phyloP scores from a whole-genome alignment of 1,284 basidiomycete genomes.

The Xerocomus minutiporus region DNA sequence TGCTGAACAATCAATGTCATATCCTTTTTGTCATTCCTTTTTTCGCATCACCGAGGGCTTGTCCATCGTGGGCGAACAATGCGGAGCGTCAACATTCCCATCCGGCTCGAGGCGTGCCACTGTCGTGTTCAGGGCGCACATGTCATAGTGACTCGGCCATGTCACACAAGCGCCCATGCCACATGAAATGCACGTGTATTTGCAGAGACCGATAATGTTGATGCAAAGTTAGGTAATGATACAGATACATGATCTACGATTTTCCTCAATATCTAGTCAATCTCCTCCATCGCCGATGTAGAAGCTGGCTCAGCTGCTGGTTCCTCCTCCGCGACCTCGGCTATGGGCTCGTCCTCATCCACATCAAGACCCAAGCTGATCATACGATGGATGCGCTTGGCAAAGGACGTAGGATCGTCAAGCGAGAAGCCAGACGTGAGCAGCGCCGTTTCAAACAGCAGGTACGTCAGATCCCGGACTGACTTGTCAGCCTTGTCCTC shows the following conservation, averaged over 20 bases:
- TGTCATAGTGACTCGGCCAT: background rate
- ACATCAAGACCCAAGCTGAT: constrained; percentile 84
- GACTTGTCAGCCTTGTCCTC: constrained; percentile 99
- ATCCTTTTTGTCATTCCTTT: too few relatives aligned
- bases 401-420: constrained; percentile 93
- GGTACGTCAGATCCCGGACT: constrained; percentile 91
- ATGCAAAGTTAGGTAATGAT: constrained; percentile 30
- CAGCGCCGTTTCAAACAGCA: constrained; percentile 95
- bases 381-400: constrained; percentile 96
- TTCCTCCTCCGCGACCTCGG: constrained; percentile 28
- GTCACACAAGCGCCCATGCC: too few relatives aligned
- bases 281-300: constrained; percentile 82
- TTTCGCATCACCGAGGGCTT: too few relatives aligned
- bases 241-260: constrained; percentile 21
- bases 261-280: constrained; percentile 51
- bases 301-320: constrained; percentile 53
- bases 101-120: too few relatives aligned
- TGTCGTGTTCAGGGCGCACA: too few relatives aligned
- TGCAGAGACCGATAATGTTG: constrained; percentile 8
- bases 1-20: too few relatives aligned
- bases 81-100: too few relatives aligned
- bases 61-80: too few relatives aligned
- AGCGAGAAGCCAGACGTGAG: constrained; percentile 93
- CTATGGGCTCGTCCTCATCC: constrained; percentile 60
- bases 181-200: too few relatives aligned